Conservation (phyloP, 106 monocot genomes). For the Dendrobium nobile region DNA sequence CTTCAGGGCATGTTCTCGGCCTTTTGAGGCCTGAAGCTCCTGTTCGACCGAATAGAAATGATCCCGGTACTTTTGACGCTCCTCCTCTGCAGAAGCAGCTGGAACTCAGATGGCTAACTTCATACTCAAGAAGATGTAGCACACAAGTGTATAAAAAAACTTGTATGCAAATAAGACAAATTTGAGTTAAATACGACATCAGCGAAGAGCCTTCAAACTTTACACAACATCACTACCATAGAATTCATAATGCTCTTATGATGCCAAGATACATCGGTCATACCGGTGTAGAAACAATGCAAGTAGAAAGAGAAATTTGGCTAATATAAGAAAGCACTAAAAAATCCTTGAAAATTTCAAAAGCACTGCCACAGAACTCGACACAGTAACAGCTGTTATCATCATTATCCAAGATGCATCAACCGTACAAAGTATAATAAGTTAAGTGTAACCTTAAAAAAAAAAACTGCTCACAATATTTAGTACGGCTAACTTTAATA, state of each 20-base stretch:
- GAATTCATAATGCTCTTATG: background rate
- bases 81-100: slow-evolving; percentile 36
- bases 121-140: background rate
- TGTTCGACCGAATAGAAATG: slow-evolving; percentile 33
- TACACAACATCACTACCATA: background rate
- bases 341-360: background rate
- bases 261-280: background rate
- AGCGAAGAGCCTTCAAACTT: background rate
- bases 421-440: background rate
- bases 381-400: background rate
- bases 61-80: slow-evolving; percentile 35
- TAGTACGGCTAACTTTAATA: background rate
- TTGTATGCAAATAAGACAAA: background rate
- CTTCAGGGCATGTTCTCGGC: slow-evolving; percentile 49
- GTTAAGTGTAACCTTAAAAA: background rate
- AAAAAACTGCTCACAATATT: background rate
- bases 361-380: background rate
- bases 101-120: background rate
- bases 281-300: background rate
- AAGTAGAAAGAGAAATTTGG: background rate
- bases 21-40: slow-evolving; percentile 70
- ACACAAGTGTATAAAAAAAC: background rate
- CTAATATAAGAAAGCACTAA: background rate
- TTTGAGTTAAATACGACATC: background rate
- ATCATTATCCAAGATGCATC: background rate